A percentile compares a stretch with the other conserved stretches of the same genome.
Evolutionary conservation across 2,329 filamentous ascomycete species (phyloP).

Genomic region (Acrodontium crateriforme): DNA sequence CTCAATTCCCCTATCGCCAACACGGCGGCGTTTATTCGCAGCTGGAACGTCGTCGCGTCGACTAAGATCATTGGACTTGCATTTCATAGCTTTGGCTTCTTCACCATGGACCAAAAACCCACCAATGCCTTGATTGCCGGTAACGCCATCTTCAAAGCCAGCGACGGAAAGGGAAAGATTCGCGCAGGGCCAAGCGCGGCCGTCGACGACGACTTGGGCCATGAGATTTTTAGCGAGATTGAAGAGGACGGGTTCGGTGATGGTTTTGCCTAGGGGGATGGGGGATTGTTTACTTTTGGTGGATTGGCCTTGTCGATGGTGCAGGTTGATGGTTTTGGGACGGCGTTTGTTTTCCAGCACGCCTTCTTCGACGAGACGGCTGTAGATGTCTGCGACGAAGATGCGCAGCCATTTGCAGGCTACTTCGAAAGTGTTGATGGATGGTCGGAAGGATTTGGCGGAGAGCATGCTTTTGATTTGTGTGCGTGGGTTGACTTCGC

Average conservation of each 20-base stretch:
- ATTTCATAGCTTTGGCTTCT: constrained; percentile 36
- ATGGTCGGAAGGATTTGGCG: constrained; percentile 84
- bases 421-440: constrained; percentile 64
- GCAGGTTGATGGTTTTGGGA: constrained; percentile 72
- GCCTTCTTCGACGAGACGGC: constrained; percentile 78
- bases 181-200: constrained; percentile 76
- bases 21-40: constrained; percentile 22
- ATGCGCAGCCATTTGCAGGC: constrained; percentile 78
- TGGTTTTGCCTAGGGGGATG: constrained; percentile 60
- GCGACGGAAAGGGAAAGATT: constrained; percentile 78
- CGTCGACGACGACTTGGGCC: constrained; percentile 63
- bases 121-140: constrained; percentile 73
- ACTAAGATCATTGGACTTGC: constrained; percentile 3
- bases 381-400: constrained; percentile 82
- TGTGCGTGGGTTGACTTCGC: constrained; percentile 78
- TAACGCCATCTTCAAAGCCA: constrained; percentile 82
- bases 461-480: constrained; percentile 97
- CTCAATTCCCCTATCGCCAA: constrained; percentile 21
- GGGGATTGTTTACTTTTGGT: constrained; percentile 60
- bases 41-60: constrained; percentile 13
- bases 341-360: constrained; percentile 75
- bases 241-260: constrained; percentile 61
- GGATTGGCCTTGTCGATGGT: constrained; percentile 62
- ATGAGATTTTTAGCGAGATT: constrained; percentile 64
- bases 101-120: constrained; percentile 63